Evolutionary conservation across 768 basidiomycete species (phyloP).

Genomic region (Botryobasidium botryosum): DNA sequence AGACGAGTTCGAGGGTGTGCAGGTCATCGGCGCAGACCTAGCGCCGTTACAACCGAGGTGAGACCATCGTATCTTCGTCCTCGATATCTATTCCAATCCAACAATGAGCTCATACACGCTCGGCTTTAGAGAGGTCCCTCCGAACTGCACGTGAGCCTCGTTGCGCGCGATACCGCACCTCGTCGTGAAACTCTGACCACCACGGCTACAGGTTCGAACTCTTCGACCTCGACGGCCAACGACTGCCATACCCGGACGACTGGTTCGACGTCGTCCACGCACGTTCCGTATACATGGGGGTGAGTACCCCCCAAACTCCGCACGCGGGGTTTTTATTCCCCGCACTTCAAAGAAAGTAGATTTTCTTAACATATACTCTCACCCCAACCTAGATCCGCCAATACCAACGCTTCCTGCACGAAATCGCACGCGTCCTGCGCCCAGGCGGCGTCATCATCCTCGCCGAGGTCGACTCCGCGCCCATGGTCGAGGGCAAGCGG

Average conservation of each 20-base stretch:
- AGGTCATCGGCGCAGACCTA: constrained; percentile 58
- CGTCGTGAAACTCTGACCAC: no score
- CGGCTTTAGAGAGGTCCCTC: constrained; percentile 37
- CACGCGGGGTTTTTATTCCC: not conserved
- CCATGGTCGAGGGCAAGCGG: constrained; percentile 30
- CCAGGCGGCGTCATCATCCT: constrained; percentile 54
- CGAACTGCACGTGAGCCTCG: constrained; percentile 51
- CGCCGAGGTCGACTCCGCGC: constrained; percentile 42
- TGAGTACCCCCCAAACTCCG: constrained; percentile 21
- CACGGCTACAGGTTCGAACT: constrained; percentile 62
- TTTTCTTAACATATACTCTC: not conserved
- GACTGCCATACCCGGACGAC: constrained; percentile 43
- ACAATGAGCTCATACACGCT: no score
- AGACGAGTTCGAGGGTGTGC: constrained; percentile 39
- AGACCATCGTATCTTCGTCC: constrained; percentile 15
- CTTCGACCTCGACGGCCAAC: constrained; percentile 37
- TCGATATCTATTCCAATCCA: not conserved
- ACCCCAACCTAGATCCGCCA: constrained; percentile 35
- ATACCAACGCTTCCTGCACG: constrained; percentile 40
- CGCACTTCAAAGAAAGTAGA: not conserved
- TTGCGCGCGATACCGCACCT: constrained; percentile 2
- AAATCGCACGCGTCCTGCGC: constrained; percentile 48
- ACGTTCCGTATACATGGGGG: constrained; percentile 49
- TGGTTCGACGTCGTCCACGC: constrained; percentile 57
- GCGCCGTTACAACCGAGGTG: constrained; percentile 63